Evolutionary conservation across 2,329 filamentous ascomycete species (phyloP).

Genomic region (Sclerotinia minor): DNA sequence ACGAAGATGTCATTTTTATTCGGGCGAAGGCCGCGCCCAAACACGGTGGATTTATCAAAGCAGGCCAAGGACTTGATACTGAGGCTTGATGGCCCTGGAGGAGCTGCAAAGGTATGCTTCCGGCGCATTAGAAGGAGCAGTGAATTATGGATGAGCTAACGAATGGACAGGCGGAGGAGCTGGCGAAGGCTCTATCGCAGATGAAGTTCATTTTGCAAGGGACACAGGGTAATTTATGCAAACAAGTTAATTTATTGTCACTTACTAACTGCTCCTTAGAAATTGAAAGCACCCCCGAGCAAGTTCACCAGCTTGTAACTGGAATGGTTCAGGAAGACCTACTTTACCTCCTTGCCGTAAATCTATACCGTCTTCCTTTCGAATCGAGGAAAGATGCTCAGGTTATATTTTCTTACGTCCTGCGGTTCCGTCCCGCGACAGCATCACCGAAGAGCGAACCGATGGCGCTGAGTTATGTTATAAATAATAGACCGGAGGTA

Average conservation of each 20-base stretch:
- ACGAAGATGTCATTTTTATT: conserved; percentile 68
- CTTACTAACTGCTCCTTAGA: conserved; percentile 55
- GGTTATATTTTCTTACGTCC: conserved; percentile 91
- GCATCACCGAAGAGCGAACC: conserved; percentile 71
- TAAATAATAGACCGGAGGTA: conserved; percentile 82
- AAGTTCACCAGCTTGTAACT: conserved; percentile 82
- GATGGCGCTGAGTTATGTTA: conserved; percentile 83
- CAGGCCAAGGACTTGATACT: conserved; percentile 62
- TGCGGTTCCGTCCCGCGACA: conserved; percentile 78
- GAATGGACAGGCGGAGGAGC: conserved; percentile 70
- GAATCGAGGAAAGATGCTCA: conserved; percentile 95
- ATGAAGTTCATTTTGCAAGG: conserved; percentile 95
- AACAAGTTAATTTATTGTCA: neutral
- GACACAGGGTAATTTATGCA: conserved; percentile 67
- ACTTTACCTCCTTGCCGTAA: conserved; percentile 77
- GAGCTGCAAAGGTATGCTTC: conserved; percentile 54
- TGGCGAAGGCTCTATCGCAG: conserved; percentile 79
- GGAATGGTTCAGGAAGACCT: conserved; percentile 87
- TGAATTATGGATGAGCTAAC: conserved; percentile 31
- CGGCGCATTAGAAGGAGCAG: conserved; percentile 4
- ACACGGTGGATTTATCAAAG: conserved; percentile 53
- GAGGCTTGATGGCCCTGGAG: conserved; percentile 59
- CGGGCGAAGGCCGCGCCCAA: conserved; percentile 60
- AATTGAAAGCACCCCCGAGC: conserved; percentile 79
- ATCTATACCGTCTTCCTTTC: conserved; percentile 85